Conservation (phyloP, 306 rosid genomes). For the Crataegus laevigata region DNA sequence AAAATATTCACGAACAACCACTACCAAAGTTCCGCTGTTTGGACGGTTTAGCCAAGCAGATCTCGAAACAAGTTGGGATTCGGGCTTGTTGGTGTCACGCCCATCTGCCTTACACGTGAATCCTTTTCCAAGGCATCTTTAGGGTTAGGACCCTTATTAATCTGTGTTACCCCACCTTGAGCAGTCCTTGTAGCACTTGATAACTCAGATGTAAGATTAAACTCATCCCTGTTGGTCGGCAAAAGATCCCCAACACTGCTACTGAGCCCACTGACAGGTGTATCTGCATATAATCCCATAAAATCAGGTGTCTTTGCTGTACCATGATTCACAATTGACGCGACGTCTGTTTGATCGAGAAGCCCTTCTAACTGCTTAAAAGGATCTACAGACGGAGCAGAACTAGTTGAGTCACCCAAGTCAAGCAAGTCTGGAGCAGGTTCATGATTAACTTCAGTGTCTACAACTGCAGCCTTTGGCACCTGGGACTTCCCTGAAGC, state of each 20-base stretch:
- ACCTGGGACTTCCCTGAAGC: conserved; percentile 36
- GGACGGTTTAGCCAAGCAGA: conserved; percentile 45
- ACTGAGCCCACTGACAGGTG: conserved; percentile 33
- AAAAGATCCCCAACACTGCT: conserved; percentile 27
- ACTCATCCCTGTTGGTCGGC: conserved; percentile 28
- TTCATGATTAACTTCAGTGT: conserved; percentile 32
- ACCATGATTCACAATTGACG: conserved; percentile 29
- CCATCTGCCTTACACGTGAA: conserved; percentile 84
- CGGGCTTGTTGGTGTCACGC: conserved; percentile 71
- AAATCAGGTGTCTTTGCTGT: conserved; percentile 35
- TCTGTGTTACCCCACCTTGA: conserved; percentile 38
- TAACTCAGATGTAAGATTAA: conserved; percentile 38
- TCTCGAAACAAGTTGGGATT: conserved; percentile 74
- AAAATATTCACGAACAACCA: not conserved
- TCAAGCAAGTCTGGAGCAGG: conserved; percentile 79
- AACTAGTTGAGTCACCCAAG: conserved; percentile 51
- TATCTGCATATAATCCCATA: conserved; percentile 39
- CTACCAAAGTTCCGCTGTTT: not conserved
- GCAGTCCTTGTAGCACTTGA: conserved; percentile 18
- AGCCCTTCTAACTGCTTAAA: conserved; percentile 75
- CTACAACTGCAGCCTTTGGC: conserved; percentile 30
- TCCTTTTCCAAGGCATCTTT: conserved; percentile 61
- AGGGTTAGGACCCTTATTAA: conserved; percentile 45
- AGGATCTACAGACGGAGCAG: conserved; percentile 52
- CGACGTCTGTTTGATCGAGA: conserved; percentile 38